Conservation (phyloP, 805 yeast species). For the Yarrowia alimentaria region DNA sequence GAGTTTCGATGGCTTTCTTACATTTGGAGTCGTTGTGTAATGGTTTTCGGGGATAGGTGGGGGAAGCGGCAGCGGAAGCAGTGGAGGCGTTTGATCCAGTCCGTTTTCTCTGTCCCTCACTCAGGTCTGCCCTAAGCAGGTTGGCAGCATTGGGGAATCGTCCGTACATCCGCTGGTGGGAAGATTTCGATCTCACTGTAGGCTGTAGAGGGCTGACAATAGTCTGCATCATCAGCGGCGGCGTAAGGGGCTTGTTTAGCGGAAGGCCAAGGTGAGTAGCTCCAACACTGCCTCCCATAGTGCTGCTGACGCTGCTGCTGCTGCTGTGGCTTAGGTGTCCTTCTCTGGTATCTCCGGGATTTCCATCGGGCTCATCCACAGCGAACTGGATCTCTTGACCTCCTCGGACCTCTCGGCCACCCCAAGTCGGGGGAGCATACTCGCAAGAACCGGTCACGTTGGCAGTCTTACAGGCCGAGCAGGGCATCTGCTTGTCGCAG, state of each 20-base stretch:
- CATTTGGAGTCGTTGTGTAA: slow-evolving; percentile 12
- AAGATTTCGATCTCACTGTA: slow-evolving; percentile 1
- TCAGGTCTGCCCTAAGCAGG: slow-evolving; percentile 12
- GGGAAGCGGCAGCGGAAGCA: no score
- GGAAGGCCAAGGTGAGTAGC: slow-evolving; percentile 12
- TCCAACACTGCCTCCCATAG: no score
- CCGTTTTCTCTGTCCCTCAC: slow-evolving; percentile 8
- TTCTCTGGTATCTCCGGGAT: slow-evolving; percentile 9
- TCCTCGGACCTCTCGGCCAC: slow-evolving; percentile 15
- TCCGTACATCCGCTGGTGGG: slow-evolving; percentile 22
- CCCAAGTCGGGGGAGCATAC: slow-evolving; percentile 18
- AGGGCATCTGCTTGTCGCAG: slow-evolving; percentile 23
- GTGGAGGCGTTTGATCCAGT: not conserved
- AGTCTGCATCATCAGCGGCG: slow-evolving; percentile 7
- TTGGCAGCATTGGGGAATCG: slow-evolving; percentile 24
- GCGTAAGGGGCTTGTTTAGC: slow-evolving; percentile 17
- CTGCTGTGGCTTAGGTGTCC: slow-evolving; percentile 18
- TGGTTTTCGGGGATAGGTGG: no score
- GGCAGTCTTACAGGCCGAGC: slow-evolving; percentile 26
- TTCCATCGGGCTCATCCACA: slow-evolving; percentile 5
- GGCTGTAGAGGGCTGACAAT: slow-evolving; percentile 15
- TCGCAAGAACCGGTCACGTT: slow-evolving; percentile 21
- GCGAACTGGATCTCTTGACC: slow-evolving; percentile 16
- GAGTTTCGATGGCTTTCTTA: slow-evolving; percentile 11
- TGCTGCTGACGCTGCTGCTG: slow-evolving; percentile 19